Evolutionary conservation across 768 basidiomycete species (phyloP).

Genomic region (Galerina sulciceps): DNA sequence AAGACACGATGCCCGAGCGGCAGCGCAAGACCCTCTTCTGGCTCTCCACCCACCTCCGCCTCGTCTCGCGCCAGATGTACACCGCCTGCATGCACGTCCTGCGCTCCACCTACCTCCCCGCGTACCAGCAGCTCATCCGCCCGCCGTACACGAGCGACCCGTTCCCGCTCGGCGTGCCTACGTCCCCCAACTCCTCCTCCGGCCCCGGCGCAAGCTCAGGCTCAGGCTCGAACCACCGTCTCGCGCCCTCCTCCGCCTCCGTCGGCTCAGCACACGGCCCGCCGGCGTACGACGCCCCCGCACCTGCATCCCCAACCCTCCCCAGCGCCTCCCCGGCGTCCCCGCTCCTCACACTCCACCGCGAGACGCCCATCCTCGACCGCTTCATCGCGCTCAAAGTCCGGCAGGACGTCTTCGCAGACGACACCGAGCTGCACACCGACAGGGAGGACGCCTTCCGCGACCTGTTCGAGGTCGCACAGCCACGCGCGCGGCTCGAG

Average conservation of each 20-base stretch:
- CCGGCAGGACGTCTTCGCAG: constrained; percentile 76
- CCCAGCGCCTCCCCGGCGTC: constrained; percentile 20
- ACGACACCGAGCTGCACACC: constrained; percentile 76
- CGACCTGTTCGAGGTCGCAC: constrained; percentile 77
- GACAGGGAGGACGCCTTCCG: constrained; percentile 77
- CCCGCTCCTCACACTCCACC: constrained; percentile 55
- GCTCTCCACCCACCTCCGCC: constrained; percentile 63
- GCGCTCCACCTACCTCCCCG: constrained; percentile 72
- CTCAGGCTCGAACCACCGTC: constrained; percentile 9
- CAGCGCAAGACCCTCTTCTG: constrained; percentile 76
- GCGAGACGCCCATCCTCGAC: constrained; percentile 78
- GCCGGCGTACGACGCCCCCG: constrained; percentile 19
- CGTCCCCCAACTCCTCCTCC: constrained; percentile 15
- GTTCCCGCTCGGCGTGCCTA: constrained; percentile 52
- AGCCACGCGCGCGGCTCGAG: constrained; percentile 77
- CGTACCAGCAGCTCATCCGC: constrained; percentile 65
- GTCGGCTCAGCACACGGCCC: constrained; percentile 15
- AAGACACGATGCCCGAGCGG: constrained; percentile 44
- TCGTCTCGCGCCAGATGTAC: constrained; percentile 71
- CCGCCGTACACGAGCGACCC: constrained; percentile 79
- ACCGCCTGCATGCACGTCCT: constrained; percentile 85
- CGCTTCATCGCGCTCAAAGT: constrained; percentile 81
- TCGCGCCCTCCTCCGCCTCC: constrained; percentile 20
- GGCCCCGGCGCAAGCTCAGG: neutral
- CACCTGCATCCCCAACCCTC: constrained; percentile 23